Base-by-base conservation (phyloP, 305 asterid genomes). In the Solanum aculeatissimum region DNA sequence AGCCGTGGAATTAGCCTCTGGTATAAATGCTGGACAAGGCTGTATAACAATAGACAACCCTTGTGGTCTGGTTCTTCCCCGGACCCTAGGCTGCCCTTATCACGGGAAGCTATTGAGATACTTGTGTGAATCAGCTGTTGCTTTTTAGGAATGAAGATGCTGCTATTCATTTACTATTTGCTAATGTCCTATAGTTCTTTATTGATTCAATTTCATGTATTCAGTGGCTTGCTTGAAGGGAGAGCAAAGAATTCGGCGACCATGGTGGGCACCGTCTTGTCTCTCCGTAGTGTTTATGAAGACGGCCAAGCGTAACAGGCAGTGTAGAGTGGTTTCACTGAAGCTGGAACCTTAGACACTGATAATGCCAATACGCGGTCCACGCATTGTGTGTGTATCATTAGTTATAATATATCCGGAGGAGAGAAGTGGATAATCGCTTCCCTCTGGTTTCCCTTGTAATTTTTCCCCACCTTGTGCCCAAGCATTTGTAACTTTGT, bases 251-350 rank as follows among this genome's bases (percentile, higher is more conserved):
- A 90, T 95, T 23, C 95, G 94, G 25, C 88, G 92, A 87, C 99
- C 98, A 3, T 96, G 99, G 99, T 95, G 99, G 99, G 98, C 98
- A 16, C 98, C 98, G 3, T 87, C 97, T 60, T 96, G 97, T 86
- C 90, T 96, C 49, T 89, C 98, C 0, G 82, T 89, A 16, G 90
- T 94, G 81, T 95, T 89, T 65, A 89, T 90, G 78, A 92, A 94
- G 89, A 93, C 94, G 21, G 97, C 97, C 29, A 95, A 92, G 86
- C 95, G 96, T 84, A 95, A 94, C 91, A 89, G 97, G 93, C 99
- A 91, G 86, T 93, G 96, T 15, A 91, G 99, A 80, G 99, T 96
- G 66, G 99, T 95, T 83, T 94, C 99, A 6, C 85, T 96, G 93
- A 96, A 96, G 95, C 93, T 96, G 90, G 99, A 96, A 83, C 96